Evolutionary conservation across 2,329 filamentous ascomycete genomes (phyloP).

Genomic region (Sporothrix phasma): DNA sequence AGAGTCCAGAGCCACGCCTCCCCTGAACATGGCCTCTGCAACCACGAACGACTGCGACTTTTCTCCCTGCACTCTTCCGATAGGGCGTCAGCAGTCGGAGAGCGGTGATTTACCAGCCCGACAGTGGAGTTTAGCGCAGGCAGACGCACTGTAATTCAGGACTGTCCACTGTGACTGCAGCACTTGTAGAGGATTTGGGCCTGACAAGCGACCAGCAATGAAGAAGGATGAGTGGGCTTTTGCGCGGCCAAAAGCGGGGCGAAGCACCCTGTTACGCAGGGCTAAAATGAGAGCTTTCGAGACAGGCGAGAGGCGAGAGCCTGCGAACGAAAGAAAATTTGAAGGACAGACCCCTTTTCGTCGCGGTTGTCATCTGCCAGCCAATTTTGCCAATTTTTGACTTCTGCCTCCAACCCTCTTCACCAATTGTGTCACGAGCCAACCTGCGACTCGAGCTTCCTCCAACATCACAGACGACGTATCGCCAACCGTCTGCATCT

Average conservation of each 20-base stretch:
- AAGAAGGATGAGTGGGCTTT: slow-evolving; percentile 2
- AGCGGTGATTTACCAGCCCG: not conserved
- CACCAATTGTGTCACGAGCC: too few species aligned
- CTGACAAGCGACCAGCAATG: not conserved
- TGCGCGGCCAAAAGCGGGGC: not conserved
- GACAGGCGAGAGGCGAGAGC: not conserved
- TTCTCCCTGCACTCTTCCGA: not conserved
- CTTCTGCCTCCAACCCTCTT: too few species aligned
- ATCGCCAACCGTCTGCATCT: not conserved
- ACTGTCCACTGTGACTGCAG: not conserved
- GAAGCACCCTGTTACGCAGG: slow-evolving; percentile 2
- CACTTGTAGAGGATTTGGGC: too few species aligned
- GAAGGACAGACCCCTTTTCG: not conserved
- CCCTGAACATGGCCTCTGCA: not conserved
- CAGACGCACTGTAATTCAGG: not conserved
- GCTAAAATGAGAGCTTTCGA: slow-evolving; percentile 3
- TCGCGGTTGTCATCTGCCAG: not conserved
- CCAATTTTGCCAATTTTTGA: too few species aligned
- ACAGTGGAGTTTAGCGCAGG: not conserved
- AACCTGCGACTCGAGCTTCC: too few species aligned
- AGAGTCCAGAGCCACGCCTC: not conserved
- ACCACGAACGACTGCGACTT: not conserved
- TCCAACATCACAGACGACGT: not conserved
- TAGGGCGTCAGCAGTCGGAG: too few species aligned
- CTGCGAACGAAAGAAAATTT: not conserved